A percentile compares a stretch with the other conserved stretches of the same genome.
phyloP scores from a whole-genome alignment of 1,284 basidiomycete genomes.

The Cutaneotrichosporon sp. region DNA sequence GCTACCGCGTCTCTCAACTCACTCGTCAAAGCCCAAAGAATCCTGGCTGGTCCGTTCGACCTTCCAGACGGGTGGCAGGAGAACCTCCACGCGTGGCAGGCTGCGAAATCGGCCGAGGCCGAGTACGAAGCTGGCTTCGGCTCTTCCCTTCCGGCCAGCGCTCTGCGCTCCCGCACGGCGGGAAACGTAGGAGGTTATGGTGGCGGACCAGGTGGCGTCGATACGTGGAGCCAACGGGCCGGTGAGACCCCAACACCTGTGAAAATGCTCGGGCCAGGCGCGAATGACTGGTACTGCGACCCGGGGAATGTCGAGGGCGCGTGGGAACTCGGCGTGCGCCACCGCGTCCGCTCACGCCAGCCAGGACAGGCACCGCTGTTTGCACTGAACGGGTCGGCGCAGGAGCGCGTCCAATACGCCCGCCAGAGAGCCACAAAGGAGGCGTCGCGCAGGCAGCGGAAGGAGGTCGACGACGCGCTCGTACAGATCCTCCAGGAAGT shows the following conservation, averaged over 20 bases:
- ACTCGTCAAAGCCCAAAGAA: conserved; percentile 38
- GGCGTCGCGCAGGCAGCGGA: conserved; percentile 9
- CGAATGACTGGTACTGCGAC: conserved; percentile 35
- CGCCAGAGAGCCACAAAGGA: conserved; percentile 5
- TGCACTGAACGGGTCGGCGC: conserved; percentile 32
- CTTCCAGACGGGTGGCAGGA: conserved; percentile 33
- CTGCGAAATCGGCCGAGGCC: neutral
- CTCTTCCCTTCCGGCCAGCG: neutral
- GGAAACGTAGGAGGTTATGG: conserved; percentile 23
- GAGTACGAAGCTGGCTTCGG: conserved; percentile 6
- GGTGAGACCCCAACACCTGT: conserved; percentile 39
- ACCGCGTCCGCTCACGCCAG: conserved; percentile 34
- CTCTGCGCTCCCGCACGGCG: neutral
- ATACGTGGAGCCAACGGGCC: conserved; percentile 39
- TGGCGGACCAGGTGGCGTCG: conserved; percentile 39
- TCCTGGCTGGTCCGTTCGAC: conserved; percentile 33
- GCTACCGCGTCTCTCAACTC: conserved; percentile 27
- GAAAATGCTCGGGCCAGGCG: conserved; percentile 17
- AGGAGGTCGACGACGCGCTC: conserved; percentile 31
- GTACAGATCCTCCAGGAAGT: conserved; percentile 25
- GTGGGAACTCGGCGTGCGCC: conserved; percentile 35
- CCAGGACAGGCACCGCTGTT: conserved; percentile 40
- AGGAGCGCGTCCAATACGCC: conserved; percentile 22
- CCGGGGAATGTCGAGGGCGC: conserved; percentile 39
- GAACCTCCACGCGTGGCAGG: conserved; percentile 19